A percentile compares a stretch with the other conserved stretches of the same genome.
These are phyloP conservation scores for Candida lessepsii DNA, from an alignment of 805 yeast genomes.

Conservation along the genomic window DNA sequence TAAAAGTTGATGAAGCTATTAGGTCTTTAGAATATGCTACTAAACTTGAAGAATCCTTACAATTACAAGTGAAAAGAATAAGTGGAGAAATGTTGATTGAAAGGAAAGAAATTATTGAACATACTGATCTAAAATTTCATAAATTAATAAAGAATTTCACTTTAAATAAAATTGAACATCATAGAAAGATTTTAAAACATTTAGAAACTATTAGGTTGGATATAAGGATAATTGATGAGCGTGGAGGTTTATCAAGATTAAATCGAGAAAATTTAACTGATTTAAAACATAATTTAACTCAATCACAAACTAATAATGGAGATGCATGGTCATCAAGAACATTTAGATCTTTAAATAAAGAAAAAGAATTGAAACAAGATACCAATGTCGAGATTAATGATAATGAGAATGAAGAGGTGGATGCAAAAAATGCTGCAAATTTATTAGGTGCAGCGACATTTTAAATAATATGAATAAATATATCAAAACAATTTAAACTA, in stretches of 20 bases:
- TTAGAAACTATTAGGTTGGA: slow-evolving; percentile 72
- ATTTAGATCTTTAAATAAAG: slow-evolving; percentile 33
- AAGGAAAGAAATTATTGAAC: slow-evolving; percentile 54
- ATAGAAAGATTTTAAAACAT: slow-evolving; percentile 72
- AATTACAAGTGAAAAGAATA: slow-evolving; percentile 75
- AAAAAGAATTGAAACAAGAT: slow-evolving; percentile 18
- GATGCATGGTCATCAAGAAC: slow-evolving; percentile 46
- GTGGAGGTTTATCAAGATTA: slow-evolving; percentile 78
- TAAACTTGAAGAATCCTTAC: slow-evolving; percentile 69
- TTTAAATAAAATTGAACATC: slow-evolving; percentile 76
- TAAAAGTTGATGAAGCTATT: slow-evolving; percentile 88
- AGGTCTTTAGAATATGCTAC: slow-evolving; percentile 76
- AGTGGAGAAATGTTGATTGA: slow-evolving; percentile 84
- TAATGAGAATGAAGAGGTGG: slow-evolving; percentile 43
- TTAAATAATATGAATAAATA: slow-evolving; percentile 20
- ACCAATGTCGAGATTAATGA: slow-evolving; percentile 18
- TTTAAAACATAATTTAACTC: slow-evolving; percentile 41
- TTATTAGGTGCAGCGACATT: slow-evolving; percentile 76
- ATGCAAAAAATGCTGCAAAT: slow-evolving; percentile 82
- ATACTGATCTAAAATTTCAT: slow-evolving; percentile 57
- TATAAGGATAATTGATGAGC: slow-evolving; percentile 68
- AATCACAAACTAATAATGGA: slow-evolving; percentile 41
- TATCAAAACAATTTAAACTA: neutral
- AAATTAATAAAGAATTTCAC: slow-evolving; percentile 57
- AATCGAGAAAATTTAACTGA: slow-evolving; percentile 67